Base-by-base conservation (phyloP, 495 filamentous ascomycete genomes). In the Xylaria sp. region DNA sequence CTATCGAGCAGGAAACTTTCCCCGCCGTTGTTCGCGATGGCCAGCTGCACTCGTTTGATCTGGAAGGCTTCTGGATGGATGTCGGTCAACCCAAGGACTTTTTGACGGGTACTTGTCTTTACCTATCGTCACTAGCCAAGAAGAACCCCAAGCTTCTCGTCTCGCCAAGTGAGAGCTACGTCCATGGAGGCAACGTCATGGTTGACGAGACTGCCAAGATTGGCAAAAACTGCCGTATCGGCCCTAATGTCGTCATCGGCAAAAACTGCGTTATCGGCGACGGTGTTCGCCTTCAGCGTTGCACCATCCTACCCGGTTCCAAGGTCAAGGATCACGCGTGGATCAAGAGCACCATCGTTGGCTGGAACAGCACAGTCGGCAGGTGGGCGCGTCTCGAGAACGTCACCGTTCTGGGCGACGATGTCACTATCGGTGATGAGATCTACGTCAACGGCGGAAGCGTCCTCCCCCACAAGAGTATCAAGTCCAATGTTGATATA, bases 11-110 rank as follows among this genome's bases (percentile, higher is more conserved):
- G 84, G 96, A 99, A 84, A 99, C 94, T 33, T 99, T 99, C 92
- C 96, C 96, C 52, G 92, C 93, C 71, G 97, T 99, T 77, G 91
- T 90, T 81, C 90, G 87, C 76, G 97, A 98, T 78, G 93, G 94
- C 66, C 90, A 97, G 82, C 84, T 99, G 58, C 96, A 99, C 88
- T 98, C 95, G 3, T 98, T 97, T 80, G 96, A 99, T 81, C 88
- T 99, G 46, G 97, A 99, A 73, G 95, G 96, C 73, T 99, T 97
- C 87, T 99, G 96, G 96, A 99, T 99, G 96, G 96, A 99, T 76
- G 95, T 99, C 69, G 96, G 96, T 75, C 96, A 99, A 81, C 96
- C 96, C 66, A 99, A 99, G 84, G 96, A 99, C 80, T 99, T 99
- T 88, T 86, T 99, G 63, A 93, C 90, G 41, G 96, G 96, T 70